These are phyloP conservation scores for Handroanthus guayacan DNA, from an alignment of 257 asterid genomes.

Conservation along the genomic window DNA sequence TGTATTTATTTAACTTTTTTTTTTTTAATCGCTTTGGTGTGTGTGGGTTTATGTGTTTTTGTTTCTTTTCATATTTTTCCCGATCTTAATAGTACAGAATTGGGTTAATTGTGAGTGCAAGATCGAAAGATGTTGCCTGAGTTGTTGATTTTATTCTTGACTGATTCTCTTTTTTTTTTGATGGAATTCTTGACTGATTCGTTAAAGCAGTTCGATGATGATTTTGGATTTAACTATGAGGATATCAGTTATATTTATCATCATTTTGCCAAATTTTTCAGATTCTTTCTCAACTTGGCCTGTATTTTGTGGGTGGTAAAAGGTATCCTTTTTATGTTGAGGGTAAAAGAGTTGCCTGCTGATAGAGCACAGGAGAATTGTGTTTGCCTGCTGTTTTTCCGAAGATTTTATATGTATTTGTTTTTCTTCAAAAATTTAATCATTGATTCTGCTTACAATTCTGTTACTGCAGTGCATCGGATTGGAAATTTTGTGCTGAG, in stretches of 20 bases:
- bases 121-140: conserved; percentile 1
- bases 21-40: no score
- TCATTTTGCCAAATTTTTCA: background rate
- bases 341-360: background rate
- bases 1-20: background rate
- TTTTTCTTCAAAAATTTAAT: background rate
- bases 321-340: conserved; percentile 1
- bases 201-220: conserved; percentile 3
- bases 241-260: background rate
- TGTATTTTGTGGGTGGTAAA: conserved; percentile 22
- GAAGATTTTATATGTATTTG: background rate
- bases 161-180: background rate
- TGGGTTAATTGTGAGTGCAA: conserved; percentile 20
- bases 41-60: background rate
- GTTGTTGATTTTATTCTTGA: background rate
- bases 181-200: background rate
- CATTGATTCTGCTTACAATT: conserved; percentile 15
- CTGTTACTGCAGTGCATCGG: conserved; percentile 63
- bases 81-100: background rate
- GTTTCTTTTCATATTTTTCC: background rate
- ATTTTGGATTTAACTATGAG: conserved; percentile 8
- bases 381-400: background rate
- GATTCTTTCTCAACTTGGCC: conserved; percentile 14
- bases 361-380: background rate
- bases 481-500: conserved; percentile 93